Evolutionary conservation across 768 basidiomycete species (phyloP), one percentile per base, ranked within the genome.

Genomic region (Polyporus arcularius): DNA sequence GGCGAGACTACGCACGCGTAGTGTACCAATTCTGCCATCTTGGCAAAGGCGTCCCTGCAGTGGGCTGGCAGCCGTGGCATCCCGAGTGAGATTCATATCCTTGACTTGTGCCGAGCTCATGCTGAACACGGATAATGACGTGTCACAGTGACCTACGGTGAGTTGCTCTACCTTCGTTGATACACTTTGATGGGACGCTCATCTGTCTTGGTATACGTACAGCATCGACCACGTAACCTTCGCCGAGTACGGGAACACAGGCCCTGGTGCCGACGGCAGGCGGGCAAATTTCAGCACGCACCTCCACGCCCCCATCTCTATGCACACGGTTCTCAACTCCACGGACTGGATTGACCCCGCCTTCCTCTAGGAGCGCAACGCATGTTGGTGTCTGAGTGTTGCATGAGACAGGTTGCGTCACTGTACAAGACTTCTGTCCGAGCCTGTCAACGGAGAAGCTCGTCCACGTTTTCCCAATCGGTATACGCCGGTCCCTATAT

Each of bases 201-300:
- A 21, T n/a, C 39, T 5, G 7, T 11, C 21, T 9, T 5, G 53
- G 6, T 3, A 35, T 35, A 35, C 35, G 35, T 35, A 35, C 41
- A 68, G 65, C 41, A 73, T 71, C 2, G 71, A 71, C 58, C 61
- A 71, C 53, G 67, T 71, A 31, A 64, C 66, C 5, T 71, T 70
- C 61, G 72, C 68, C 38, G 70, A 73, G 65, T 71, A 66, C 62
- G 68, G 61, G 43, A 72, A 71, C 59, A 65, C 71, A 14, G 71
- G 71, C 31, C 60, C 57, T 2, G 70, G 67, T 26, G 51, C 35
- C 1, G 6, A 47, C 38, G 61, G 62, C 47, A 55, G 53, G 51
- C 67, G 71, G 38, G 70, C 70, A 16, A 67, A 54, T 61, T 72
- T 73, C 56, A 55, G 69, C 35, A 71, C 68, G 28, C 53, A 67